Percentiles rank a stretch among this genome's conserved stretches.
These are phyloP conservation scores for Podospora comata DNA, from an alignment of 495 filamentous ascomycete species.

Conservation along the genomic window DNA sequence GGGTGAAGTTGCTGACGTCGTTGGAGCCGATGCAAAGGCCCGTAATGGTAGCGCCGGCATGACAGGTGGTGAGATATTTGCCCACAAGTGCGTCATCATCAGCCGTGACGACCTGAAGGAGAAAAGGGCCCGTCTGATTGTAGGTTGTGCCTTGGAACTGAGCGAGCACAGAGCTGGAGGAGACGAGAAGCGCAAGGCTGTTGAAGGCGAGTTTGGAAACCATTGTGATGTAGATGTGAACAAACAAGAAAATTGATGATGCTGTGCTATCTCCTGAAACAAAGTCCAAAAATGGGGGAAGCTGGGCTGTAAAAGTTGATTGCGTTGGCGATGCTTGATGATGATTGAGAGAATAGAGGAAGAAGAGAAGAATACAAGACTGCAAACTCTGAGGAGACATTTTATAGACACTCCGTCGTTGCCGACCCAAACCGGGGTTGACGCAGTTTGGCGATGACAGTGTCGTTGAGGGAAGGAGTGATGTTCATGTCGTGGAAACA, in stretches of 20 bases:
- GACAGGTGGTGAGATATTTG: conserved; percentile 48
- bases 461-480: not conserved
- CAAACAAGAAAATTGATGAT: conserved; percentile 12
- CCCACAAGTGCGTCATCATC: conserved; percentile 34
- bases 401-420: not conserved
- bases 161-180: conserved; percentile 33
- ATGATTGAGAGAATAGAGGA: not conserved
- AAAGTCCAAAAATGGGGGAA: conserved; percentile 8
- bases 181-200: conserved; percentile 15
- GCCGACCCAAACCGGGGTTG: not conserved
- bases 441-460: not conserved
- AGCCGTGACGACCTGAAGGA: conserved; percentile 34
- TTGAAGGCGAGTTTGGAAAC: conserved; percentile 18
- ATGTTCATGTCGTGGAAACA: not conserved
- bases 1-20: conserved; percentile 14
- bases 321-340: conserved; percentile 3
- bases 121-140: conserved; percentile 42
- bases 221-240: conserved; percentile 18
- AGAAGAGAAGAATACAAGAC: not conserved
- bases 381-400: not conserved
- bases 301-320: conserved; percentile 3
- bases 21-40: conserved; percentile 45
- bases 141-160: conserved; percentile 23
- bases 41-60: conserved; percentile 55
- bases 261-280: not conserved